Conservation (phyloP, 1,284 basidiomycete species). For the Acaromyces ingoldii region DNA sequence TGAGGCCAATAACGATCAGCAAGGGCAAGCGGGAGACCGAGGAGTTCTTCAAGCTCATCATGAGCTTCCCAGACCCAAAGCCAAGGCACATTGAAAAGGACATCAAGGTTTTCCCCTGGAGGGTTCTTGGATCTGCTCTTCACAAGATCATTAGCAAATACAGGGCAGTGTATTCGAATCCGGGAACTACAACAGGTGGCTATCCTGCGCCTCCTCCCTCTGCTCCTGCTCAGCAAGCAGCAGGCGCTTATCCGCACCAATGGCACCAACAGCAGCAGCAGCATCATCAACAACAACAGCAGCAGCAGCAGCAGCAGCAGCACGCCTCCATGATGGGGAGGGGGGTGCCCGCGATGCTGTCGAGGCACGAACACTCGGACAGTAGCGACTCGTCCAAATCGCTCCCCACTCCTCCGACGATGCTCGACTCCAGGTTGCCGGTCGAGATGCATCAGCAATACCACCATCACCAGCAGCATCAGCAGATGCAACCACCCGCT, state of each 20-base stretch:
- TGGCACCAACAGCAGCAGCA: not conserved
- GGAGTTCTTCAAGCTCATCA: conserved; percentile 85
- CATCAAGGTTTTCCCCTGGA: conserved; percentile 95
- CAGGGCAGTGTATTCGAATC: conserved; percentile 14
- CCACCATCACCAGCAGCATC: not conserved
- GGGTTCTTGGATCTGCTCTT: conserved; percentile 69
- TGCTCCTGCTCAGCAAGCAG: not conserved
- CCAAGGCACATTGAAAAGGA: conserved; percentile 97
- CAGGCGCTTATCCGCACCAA: not conserved
- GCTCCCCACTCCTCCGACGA: no score
- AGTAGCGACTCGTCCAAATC: no score
- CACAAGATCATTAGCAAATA: conserved; percentile 94
- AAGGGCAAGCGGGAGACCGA: conserved; percentile 73
- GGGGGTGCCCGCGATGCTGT: no score
- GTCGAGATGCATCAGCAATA: not conserved
- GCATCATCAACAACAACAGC: not conserved
- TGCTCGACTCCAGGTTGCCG: no score
- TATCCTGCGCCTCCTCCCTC: not conserved
- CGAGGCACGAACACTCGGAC: no score
- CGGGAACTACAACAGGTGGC: not conserved
- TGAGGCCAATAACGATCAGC: conserved; percentile 81
- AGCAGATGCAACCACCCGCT: not conserved
- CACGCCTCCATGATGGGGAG: not conserved
- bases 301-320: not conserved
- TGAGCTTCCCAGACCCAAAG: conserved; percentile 89